Evolutionary conservation across 2,329 filamentous ascomycete species (phyloP), one percentile per base, ranked within the genome.

Genomic region (Beauveria australis): DNA sequence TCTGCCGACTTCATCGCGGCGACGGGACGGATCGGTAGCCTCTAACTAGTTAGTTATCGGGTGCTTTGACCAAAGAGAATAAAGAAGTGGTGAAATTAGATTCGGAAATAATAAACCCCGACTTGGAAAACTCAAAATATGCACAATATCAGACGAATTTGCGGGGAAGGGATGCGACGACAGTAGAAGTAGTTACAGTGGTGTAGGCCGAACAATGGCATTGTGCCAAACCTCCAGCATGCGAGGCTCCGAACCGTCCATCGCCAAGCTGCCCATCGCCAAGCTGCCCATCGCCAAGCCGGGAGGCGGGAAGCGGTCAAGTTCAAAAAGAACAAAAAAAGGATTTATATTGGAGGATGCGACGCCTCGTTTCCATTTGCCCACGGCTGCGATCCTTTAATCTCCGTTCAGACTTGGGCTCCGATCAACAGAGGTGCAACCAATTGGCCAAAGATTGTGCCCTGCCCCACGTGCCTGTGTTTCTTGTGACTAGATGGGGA

Each of bases 201-300:
- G 24, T 24, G 24, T 12, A 33, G 12, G 30, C 10, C 30, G 4
- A 33, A 37, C 33, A 37, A 37, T 37, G 33, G 5, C 5, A 37
- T 37, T 37, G 33, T 37, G 33, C 33, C 30, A 12, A 12, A 18
- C 53, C 22, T n/a, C 10, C 10, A 33, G 28, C 28, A 30, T 3
- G 2, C 28, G 28, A 10, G 22, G 7, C 43, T 24, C 41, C 37
- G 5, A 33, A 14, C 4, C 30, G 30, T 10, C 47, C 30, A 26
- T 24, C 9, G 46, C 19, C 43, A 22, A 22, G 22, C 22, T 22
- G 22, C 22, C 47, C 30, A 26, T 24, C 9, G 46, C 19, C 43
- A 49, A 49, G 33, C 30, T 47, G 22, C 12, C 46, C 33, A 58
- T 58, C 46, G 55, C 55, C 55, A 58, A 59, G 56, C 40, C 48